These are phyloP conservation scores for Ettlia oleoabundans DNA, from an alignment of 139 green algal genomes.

Conservation along the genomic window DNA sequence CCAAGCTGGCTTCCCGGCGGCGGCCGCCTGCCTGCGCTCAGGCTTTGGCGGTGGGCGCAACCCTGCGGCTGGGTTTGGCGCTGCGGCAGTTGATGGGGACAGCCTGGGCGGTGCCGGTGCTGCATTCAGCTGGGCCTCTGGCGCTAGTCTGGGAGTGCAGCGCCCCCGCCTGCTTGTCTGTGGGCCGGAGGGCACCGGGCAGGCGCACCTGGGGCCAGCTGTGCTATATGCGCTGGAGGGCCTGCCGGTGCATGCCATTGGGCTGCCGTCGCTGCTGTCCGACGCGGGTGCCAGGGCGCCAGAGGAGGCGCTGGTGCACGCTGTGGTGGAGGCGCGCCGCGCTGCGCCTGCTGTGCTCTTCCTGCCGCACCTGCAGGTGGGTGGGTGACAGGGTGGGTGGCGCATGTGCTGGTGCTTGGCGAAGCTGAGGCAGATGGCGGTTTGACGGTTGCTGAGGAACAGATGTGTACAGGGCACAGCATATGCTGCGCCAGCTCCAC, in stretches of 20 bases:
- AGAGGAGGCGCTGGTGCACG: constrained; percentile 91
- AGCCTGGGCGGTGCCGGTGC: background rate
- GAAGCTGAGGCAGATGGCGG: no score
- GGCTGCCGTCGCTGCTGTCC: constrained; percentile 81
- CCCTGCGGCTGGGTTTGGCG: constrained; percentile 6
- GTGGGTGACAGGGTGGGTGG: background rate
- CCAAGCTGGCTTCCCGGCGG: constrained; percentile 67
- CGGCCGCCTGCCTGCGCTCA: constrained; percentile 43
- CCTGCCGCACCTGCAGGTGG: constrained; percentile 81
- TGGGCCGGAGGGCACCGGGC: constrained; percentile 63
- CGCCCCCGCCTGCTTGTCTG: constrained; percentile 74
- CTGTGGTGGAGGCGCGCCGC: constrained; percentile 81
- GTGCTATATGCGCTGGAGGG: constrained; percentile 87
- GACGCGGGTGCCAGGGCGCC: constrained; percentile 66
- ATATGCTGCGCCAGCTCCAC: no score
- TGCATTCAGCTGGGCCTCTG: background rate
- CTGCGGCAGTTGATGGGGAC: background rate
- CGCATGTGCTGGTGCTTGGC: no score
- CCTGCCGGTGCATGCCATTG: constrained; percentile 82
- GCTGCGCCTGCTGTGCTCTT: constrained; percentile 87
- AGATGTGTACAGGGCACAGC: no score
- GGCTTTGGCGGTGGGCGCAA: constrained; percentile 29
- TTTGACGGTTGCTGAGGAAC: no score
- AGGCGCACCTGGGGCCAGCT: constrained; percentile 76
- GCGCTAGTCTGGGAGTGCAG: constrained; percentile 40